Evolutionary conservation across 2,329 filamentous ascomycete species (phyloP).

Genomic region (Septoria petroselini): DNA sequence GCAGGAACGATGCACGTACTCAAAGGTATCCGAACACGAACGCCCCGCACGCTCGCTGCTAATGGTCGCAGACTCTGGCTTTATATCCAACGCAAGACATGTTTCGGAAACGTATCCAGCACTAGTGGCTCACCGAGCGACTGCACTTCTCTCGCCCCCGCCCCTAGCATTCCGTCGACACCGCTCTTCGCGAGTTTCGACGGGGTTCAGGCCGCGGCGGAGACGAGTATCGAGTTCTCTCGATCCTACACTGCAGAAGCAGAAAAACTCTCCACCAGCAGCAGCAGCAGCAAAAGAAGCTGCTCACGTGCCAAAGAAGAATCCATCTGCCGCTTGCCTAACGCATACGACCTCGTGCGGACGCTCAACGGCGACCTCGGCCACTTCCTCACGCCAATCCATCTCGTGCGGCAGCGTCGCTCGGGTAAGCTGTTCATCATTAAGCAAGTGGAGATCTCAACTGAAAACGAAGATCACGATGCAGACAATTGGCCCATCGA

Average conservation of each 20-base stretch:
- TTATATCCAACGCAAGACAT: too few species aligned
- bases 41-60: too few species aligned
- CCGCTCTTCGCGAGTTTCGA: constrained; percentile 1
- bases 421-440: constrained; percentile 17
- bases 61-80: too few species aligned
- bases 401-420: constrained; percentile 11
- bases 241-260: not conserved
- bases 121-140: too few species aligned
- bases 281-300: too few species aligned
- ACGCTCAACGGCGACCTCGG: constrained; percentile 4
- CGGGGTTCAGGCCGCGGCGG: not conserved
- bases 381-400: constrained; percentile 11
- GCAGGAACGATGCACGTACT: too few species aligned
- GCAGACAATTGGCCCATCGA: constrained; percentile 6
- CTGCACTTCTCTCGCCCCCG: too few species aligned
- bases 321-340: not conserved
- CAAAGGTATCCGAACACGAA: too few species aligned
- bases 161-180: not conserved
- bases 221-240: not conserved
- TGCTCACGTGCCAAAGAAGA: not conserved
- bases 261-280: too few species aligned
- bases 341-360: constrained; percentile 12
- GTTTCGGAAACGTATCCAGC: too few species aligned
- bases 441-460: too few species aligned
- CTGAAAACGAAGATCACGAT: not conserved